Percentiles rank a stretch among this genome's conserved stretches.
Evolutionary conservation across 768 basidiomycete genomes (phyloP).

Genomic region (Podaxis sp.): DNA sequence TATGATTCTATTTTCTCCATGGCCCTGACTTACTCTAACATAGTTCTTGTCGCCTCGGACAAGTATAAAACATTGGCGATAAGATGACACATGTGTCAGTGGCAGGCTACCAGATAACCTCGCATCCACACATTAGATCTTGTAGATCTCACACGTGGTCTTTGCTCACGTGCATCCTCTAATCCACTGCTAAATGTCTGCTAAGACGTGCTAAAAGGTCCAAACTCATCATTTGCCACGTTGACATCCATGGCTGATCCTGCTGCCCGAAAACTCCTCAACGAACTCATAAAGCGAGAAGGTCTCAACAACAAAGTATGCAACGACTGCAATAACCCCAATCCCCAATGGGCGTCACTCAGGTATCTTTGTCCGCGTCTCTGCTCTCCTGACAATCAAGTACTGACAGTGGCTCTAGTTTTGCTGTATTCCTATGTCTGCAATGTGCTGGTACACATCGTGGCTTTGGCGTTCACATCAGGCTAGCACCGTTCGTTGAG

Average conservation of each 20-base stretch:
- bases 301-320: constrained; percentile 75
- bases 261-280: constrained; percentile 65
- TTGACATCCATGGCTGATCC: constrained; percentile 44
- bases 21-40: background rate
- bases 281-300: constrained; percentile 68
- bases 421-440: constrained; percentile 88
- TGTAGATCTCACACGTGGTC: background rate
- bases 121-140: background rate
- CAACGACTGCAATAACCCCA: constrained; percentile 82
- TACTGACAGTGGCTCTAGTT: constrained; percentile 35
- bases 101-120: background rate
- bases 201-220: background rate
- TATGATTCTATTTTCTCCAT: background rate
- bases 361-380: constrained; percentile 38
- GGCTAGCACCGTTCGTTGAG: constrained; percentile 33
- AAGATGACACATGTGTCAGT: background rate
- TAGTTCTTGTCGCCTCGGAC: background rate
- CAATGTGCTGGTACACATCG: constrained; percentile 83
- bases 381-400: constrained; percentile 10
- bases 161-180: background rate
- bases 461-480: constrained; percentile 93
- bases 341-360: constrained; percentile 92
- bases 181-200: background rate
- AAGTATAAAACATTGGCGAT: background rate
- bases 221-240: background rate